Evolutionary conservation across 306 rosid genomes (phyloP), one percentile per base, ranked within the genome.

Genomic region (Styphnolobium japonicum): DNA sequence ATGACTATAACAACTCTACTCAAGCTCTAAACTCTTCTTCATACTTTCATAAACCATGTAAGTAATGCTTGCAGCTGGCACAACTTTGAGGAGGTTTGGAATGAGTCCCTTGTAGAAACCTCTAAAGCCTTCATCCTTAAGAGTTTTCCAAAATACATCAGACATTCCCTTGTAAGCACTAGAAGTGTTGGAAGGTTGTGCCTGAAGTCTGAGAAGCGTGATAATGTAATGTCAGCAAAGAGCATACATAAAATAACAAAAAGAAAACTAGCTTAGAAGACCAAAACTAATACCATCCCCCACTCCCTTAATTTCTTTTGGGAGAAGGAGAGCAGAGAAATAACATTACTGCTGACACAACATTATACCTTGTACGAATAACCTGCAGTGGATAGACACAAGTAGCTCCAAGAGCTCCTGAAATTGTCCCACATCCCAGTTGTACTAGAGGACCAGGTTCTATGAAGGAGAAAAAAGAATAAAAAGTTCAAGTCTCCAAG

Each of bases 1-100:
- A 48, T 37, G 78, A 37, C 76, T 48, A 42, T 10, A 70, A 67
- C 62, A 55, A 46, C 29, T 68, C 90, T 84, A 87, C 1, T 74
- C 81, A 61, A 87, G 80, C 43, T 84, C 88, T n/a, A 87, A 68
- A 29, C 52, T 84, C 82, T 84, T 87, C 78, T 87, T 87, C 90
- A 84, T 84, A 71, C 19, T 78, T 74, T 87, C 90, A 74, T 87
- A 87, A 68, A 84, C 87, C 87, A 87, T 40, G 22, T 87, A 87
- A 48, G 90, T 87, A 74, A 87, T 87, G 80, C 90, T 84, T 37
- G 90, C 90, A 81, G 90, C 86, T 31, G 90, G 90, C 71, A 87
- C 90, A 69, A 87, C 90, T 87, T 87, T 87, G 62, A 87, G 88
- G 69, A 87, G 90, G 81, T 87, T 87, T 23, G 90, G 90, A 81